These are phyloP conservation scores for Eutreptiella sp. DNA, from an alignment of 208 protist species.

Conservation along the genomic window DNA sequence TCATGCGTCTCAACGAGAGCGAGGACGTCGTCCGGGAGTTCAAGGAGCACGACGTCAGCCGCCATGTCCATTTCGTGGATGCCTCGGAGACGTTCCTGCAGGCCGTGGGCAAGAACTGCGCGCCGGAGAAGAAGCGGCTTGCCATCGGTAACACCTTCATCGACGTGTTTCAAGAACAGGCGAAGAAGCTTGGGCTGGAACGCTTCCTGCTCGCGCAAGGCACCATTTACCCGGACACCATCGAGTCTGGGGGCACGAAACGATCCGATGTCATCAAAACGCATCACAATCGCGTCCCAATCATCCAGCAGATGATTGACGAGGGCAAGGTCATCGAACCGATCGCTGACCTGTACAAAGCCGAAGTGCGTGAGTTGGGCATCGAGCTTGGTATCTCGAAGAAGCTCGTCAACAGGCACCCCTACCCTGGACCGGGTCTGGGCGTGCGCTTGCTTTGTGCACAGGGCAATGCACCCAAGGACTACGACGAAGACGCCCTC, in stretches of 20 bases:
- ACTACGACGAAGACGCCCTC: background rate
- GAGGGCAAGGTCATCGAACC: conserved; percentile 91
- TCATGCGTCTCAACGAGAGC: conserved; percentile 90
- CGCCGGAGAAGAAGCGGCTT: conserved; percentile 88
- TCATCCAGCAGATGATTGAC: conserved; percentile 83
- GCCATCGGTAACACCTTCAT: conserved; percentile 99
- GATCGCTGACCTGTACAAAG: conserved; percentile 94
- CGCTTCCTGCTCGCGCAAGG: conserved; percentile 81
- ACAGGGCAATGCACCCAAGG: conserved; percentile 32
- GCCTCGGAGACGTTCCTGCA: conserved; percentile 54
- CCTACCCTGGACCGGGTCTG: conserved; percentile 95
- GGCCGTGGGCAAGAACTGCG: conserved; percentile 48
- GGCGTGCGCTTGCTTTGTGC: conserved; percentile 90
- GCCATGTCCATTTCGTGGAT: conserved; percentile 41
- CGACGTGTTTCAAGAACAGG: conserved; percentile 61
- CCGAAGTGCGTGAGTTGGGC: conserved; percentile 92
- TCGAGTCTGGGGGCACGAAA: conserved; percentile 81
- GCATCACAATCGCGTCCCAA: conserved; percentile 95
- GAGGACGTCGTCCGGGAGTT: conserved; percentile 68
- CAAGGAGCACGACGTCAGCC: conserved; percentile 50
- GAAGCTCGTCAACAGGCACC: conserved; percentile 79
- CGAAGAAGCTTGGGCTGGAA: conserved; percentile 60
- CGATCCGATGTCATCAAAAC: conserved; percentile 93
- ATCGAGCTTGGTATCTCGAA: conserved; percentile 79
- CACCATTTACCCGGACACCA: conserved; percentile 92